Conservation (phyloP, 177 flowering plant species). For the Vitis hybrid region DNA sequence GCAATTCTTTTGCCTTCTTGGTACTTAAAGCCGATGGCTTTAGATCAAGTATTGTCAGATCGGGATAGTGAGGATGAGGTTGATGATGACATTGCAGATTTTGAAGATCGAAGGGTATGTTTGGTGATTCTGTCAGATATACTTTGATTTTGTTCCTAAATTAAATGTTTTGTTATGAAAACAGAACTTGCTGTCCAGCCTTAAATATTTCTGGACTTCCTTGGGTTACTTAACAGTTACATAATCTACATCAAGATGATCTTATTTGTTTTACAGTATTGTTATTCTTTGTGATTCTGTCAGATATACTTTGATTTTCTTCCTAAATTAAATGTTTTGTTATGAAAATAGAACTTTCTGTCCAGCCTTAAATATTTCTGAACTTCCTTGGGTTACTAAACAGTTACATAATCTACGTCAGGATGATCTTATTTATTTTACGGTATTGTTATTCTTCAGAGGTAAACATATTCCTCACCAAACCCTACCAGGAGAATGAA, state of each 20-base stretch:
- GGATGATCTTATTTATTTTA: no score
- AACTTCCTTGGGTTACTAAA: no score
- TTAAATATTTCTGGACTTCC: background rate
- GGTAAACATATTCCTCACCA: no score
- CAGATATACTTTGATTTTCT: background rate
- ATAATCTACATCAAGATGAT: no score
- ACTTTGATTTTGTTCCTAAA: background rate
- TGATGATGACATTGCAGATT: constrained; percentile 91
- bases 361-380: background rate
- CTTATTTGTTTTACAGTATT: no score
- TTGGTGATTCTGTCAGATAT: background rate
- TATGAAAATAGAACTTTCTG: background rate
- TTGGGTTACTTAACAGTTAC: no score
- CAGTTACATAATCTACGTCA: no score
- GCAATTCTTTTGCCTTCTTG: constrained; percentile 2
- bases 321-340: background rate
- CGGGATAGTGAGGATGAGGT: constrained; percentile 96
- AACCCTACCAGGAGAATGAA: no score
- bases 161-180: background rate
- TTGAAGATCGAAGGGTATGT: constrained; percentile 92
- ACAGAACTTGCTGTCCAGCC: background rate
- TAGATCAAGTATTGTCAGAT: constrained; percentile 83
- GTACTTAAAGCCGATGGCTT: constrained; percentile 74
- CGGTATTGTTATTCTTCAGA: no score
- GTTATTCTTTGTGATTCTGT: background rate